Evolutionary conservation across 257 asterid genomes (phyloP).

Genomic region (Verbascum thapsus): DNA sequence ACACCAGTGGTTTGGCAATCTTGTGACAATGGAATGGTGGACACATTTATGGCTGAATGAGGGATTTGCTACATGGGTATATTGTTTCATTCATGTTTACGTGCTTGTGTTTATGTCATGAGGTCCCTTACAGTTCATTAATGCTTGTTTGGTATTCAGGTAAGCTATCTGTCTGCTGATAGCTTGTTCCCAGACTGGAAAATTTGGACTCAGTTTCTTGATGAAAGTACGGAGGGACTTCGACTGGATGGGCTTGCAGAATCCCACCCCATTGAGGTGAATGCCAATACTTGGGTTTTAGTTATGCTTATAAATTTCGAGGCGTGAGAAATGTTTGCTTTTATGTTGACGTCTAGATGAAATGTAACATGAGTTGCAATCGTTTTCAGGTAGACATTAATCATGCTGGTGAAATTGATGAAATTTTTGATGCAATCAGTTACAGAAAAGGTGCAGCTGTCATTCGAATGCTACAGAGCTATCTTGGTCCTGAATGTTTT

Average conservation of each 20-base stretch:
- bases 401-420: conserved; percentile 92
- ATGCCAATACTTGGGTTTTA: neutral
- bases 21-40: conserved; percentile 99
- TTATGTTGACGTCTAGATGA: neutral
- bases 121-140: conserved; percentile 20
- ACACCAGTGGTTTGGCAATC: conserved; percentile 99
- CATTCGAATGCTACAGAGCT: conserved; percentile 90
- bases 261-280: conserved; percentile 93
- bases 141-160: conserved; percentile 50
- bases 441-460: conserved; percentile 96
- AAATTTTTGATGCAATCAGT: conserved; percentile 94
- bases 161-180: conserved; percentile 88
- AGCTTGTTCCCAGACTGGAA: conserved; percentile 92
- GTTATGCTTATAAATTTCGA: neutral
- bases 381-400: conserved; percentile 77
- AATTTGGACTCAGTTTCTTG: conserved; percentile 93
- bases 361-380: conserved; percentile 21
- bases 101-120: conserved; percentile 16
- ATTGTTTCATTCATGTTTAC: conserved; percentile 24
- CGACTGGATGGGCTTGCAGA: conserved; percentile 91
- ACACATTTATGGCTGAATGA: conserved; percentile 96
- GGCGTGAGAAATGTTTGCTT: conserved; percentile 5
- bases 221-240: conserved; percentile 85
- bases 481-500: conserved; percentile 86
- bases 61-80: conserved; percentile 99